Conservation (phyloP, 73 alveolate species). For the Uronychia binucleata region DNA sequence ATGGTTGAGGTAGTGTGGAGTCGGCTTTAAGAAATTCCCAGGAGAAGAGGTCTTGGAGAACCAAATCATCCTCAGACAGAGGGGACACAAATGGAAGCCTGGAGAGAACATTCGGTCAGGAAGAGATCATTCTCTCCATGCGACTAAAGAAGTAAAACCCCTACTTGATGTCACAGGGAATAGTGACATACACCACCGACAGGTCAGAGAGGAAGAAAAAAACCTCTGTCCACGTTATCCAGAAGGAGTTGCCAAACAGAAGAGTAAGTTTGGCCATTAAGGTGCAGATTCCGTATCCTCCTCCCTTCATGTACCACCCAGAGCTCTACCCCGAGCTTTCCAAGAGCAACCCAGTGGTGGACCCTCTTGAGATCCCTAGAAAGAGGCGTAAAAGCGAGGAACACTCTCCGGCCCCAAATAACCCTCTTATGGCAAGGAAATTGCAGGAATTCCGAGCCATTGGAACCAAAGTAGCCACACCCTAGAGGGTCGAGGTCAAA, state of each 20-base stretch:
- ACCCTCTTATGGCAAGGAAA: neutral
- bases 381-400: neutral
- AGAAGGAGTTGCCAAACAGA: conserved; percentile 68
- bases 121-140: conserved; percentile 79
- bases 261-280: neutral
- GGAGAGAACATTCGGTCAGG: conserved; percentile 74
- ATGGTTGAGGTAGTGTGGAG: too few relatives aligned
- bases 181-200: conserved; percentile 56
- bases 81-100: conserved; percentile 80
- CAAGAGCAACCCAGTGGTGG: conserved; percentile 34
- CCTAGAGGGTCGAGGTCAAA: neutral
- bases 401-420: neutral
- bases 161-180: conserved; percentile 16
- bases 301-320: conserved; percentile 84
- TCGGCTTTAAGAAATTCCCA: conserved; percentile 62
- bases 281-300: conserved; percentile 53
- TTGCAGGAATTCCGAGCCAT: neutral
- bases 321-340: conserved; percentile 85
- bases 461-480: neutral
- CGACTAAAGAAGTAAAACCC: conserved; percentile 64
- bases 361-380: neutral
- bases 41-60: conserved; percentile 65
- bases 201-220: conserved; percentile 55
- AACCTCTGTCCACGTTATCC: conserved; percentile 64
- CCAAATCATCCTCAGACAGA: conserved; percentile 58